These are phyloP conservation scores for Xylaria sp. DNA, from an alignment of 2,329 filamentous ascomycete species.

Conservation along the genomic window DNA sequence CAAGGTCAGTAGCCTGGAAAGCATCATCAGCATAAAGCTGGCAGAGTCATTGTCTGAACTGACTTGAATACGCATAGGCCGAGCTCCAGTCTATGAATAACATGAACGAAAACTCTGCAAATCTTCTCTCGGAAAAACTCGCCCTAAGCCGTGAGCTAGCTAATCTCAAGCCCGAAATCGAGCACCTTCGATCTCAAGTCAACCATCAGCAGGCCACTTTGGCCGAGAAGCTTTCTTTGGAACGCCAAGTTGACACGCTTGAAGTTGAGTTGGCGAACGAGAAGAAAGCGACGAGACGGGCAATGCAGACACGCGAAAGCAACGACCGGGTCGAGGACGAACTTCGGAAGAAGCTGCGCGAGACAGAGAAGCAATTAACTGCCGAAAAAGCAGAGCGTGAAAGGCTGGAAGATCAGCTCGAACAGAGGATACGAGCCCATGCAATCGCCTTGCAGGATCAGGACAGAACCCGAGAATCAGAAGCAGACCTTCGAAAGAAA, in stretches of 20 bases:
- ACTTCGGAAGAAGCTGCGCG: slow-evolving; percentile 56
- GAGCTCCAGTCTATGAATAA: slow-evolving; percentile 77
- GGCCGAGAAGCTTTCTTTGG: slow-evolving; percentile 81
- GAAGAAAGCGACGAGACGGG: slow-evolving; percentile 74
- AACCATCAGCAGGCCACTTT: slow-evolving; percentile 73
- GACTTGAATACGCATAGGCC: slow-evolving; percentile 59
- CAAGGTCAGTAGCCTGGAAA: slow-evolving; percentile 52
- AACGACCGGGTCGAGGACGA: slow-evolving; percentile 55
- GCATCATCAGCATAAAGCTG: background rate
- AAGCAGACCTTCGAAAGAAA: slow-evolving; percentile 50
- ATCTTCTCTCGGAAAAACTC: slow-evolving; percentile 71
- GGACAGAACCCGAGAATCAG: slow-evolving; percentile 47
- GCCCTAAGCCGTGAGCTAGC: slow-evolving; percentile 63
- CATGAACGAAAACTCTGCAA: slow-evolving; percentile 75
- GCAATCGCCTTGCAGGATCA: slow-evolving; percentile 48
- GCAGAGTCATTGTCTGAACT: slow-evolving; percentile 19
- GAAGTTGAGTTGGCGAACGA: slow-evolving; percentile 88
- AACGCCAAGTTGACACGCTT: slow-evolving; percentile 79
- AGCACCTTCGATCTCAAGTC: slow-evolving; percentile 66
- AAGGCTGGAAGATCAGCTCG: slow-evolving; percentile 50
- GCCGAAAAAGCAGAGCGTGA: slow-evolving; percentile 49
- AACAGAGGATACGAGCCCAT: slow-evolving; percentile 48
- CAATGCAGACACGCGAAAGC: slow-evolving; percentile 58
- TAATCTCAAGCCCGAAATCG: slow-evolving; percentile 65
- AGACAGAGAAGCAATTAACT: slow-evolving; percentile 49